Percentiles rank a stretch among this genome's conserved stretches.
Evolutionary conservation across 2,329 filamentous ascomycete genomes (phyloP).

Genomic region (Xylariales sp.): DNA sequence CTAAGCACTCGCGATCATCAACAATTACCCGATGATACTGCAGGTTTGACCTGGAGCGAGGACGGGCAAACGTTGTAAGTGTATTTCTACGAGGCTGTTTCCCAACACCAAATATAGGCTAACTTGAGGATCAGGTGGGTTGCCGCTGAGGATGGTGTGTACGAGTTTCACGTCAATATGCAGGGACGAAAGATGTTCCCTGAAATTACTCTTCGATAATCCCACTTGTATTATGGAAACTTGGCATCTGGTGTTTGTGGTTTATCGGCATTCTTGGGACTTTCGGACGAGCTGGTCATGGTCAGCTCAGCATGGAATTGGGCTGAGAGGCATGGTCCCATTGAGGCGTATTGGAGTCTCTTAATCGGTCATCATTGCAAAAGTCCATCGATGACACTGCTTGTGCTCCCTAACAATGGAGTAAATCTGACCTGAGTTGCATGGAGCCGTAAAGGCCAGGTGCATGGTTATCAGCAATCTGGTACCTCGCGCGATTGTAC

Average conservation of each 20-base stretch:
- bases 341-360: too few species aligned
- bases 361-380: too few species aligned
- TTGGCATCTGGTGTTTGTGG: constrained; percentile 1
- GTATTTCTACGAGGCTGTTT: background rate
- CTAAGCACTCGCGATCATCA: constrained; percentile 31
- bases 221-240: background rate
- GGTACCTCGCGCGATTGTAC: too few species aligned
- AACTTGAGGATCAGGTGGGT: constrained; percentile 43
- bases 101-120: background rate
- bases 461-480: too few species aligned
- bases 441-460: too few species aligned
- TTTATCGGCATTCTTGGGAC: background rate
- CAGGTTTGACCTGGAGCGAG: constrained; percentile 58
- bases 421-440: too few species aligned
- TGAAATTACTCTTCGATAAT: constrained; percentile 48
- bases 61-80: constrained; percentile 57
- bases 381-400: too few species aligned
- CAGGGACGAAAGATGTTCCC: constrained; percentile 56
- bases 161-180: constrained; percentile 66
- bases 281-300: too few species aligned
- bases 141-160: constrained; percentile 68
- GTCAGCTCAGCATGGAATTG: too few species aligned
- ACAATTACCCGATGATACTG: constrained; percentile 52
- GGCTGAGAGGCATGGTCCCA: too few species aligned
- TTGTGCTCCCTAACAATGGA: too few species aligned